These are phyloP conservation scores for Phytophthora constricta DNA, from an alignment of 352 stramenopile genomes.

Conservation along the genomic window DNA sequence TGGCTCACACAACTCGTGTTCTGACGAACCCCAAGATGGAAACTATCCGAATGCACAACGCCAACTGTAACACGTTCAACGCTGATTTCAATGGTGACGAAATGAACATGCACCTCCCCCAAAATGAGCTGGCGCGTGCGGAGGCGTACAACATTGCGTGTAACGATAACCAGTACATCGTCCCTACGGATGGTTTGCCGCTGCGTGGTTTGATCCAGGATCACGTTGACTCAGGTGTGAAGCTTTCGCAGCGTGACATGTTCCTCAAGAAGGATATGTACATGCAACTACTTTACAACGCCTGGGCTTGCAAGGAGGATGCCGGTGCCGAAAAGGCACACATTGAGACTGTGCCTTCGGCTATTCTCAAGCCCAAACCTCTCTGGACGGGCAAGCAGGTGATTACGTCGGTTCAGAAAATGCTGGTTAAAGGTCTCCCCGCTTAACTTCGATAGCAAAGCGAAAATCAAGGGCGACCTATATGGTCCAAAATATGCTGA, in stretches of 20 bases:
- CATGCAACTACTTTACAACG: constrained; percentile 97
- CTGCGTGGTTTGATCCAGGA: constrained; percentile 99
- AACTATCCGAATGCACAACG: constrained; percentile 99
- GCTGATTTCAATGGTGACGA: constrained; percentile 99
- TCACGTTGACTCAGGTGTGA: constrained; percentile 99
- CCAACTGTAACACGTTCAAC: constrained; percentile 99
- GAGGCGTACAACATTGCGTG: constrained; percentile 98
- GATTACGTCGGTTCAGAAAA: constrained; percentile 96
- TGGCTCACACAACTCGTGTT: constrained; percentile 98
- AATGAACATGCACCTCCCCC: constrained; percentile 99
- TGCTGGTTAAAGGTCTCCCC: constrained; percentile 92
- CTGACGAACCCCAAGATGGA: constrained; percentile 97
- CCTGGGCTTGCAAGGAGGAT: constrained; percentile 95
- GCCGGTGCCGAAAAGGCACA: constrained; percentile 87
- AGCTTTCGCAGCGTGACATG: constrained; percentile 97
- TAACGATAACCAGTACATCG: constrained; percentile 98
- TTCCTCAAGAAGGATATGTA: constrained; percentile 99
- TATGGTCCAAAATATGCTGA: constrained; percentile 96
- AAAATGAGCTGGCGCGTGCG: constrained; percentile 97
- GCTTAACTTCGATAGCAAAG: constrained; percentile 94
- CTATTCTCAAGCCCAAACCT: constrained; percentile 96
- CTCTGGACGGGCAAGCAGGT: constrained; percentile 99
- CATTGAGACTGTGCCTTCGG: constrained; percentile 96
- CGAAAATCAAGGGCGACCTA: constrained; percentile 96
- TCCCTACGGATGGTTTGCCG: constrained; percentile 97